phyloP scores from a whole-genome alignment of 805 yeast genomes.

The Saccharomycopsis sp. region DNA sequence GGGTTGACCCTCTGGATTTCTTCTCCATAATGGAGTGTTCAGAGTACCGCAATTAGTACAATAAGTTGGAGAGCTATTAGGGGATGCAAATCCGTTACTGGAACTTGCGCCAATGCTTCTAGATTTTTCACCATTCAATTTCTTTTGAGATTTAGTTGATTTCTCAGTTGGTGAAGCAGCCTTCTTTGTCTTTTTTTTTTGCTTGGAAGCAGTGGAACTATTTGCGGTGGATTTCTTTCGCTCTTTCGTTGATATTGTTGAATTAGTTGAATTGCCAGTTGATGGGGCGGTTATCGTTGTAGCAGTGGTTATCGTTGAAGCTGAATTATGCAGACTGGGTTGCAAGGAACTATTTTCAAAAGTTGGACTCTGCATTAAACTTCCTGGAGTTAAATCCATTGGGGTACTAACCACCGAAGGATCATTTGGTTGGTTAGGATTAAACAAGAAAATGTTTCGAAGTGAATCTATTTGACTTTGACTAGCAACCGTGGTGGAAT shows the following conservation, averaged over 20 bases:
- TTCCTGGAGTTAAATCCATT: slow-evolving; percentile 1
- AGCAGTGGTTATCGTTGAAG: neutral
- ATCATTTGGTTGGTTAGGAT: neutral
- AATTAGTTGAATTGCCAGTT: neutral
- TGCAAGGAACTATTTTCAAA: neutral
- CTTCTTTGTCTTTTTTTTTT: neutral
- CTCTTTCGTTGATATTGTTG: no score
- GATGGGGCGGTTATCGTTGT: neutral
- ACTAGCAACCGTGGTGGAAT: neutral
- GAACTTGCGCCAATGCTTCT: neutral
- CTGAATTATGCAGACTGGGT: no score
- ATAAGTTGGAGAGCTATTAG: slow-evolving; percentile 29
- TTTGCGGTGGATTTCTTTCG: neutral
- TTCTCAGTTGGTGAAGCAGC: no score
- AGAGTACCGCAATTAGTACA: slow-evolving; percentile 90
- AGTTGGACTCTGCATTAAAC: neutral
- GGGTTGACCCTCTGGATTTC: slow-evolving; percentile 88
- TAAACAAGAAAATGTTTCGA: neutral
- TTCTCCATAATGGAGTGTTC: slow-evolving; percentile 93
- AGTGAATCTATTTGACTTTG: neutral
- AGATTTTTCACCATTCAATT: neutral
- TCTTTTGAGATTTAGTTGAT: neutral
- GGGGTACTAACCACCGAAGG: slow-evolving; percentile 2
- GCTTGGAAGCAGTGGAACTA: neutral
- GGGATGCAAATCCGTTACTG: neutral